phyloP scores from a whole-genome alignment of 768 basidiomycete genomes.

The Postia placenta region DNA sequence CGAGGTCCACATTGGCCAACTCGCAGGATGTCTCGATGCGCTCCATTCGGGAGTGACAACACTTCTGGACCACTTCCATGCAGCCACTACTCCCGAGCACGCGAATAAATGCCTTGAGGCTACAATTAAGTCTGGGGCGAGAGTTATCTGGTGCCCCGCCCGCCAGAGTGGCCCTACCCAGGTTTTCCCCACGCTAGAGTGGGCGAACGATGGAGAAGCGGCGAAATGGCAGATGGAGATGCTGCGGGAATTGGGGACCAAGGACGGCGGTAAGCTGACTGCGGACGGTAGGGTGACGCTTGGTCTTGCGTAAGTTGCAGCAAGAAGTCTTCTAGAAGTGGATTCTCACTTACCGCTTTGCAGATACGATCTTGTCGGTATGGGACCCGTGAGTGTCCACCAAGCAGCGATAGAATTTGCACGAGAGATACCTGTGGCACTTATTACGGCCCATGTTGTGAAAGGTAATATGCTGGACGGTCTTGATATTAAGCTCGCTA shows the following conservation, averaged over 20 bases:
- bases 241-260: constrained; percentile 17
- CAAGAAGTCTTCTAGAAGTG: too few relatives aligned
- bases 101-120: constrained; percentile 20
- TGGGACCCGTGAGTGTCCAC: constrained; percentile 11
- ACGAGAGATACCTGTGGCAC: constrained; percentile 14
- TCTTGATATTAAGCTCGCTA: too few relatives aligned
- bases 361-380: constrained; percentile 20
- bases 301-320: constrained; percentile 18
- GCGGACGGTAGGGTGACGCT: constrained; percentile 23
- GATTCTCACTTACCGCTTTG: too few relatives aligned
- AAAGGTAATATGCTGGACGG: constrained; percentile 8
- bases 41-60: constrained; percentile 27
- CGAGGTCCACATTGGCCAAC: constrained; percentile 23
- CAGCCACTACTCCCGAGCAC: constrained; percentile 18
- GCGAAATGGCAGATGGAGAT: constrained; percentile 19
- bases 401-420: constrained; percentile 17
- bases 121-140: constrained; percentile 21
- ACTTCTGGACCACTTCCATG: constrained; percentile 27
- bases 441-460: constrained; percentile 24
- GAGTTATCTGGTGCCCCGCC: constrained; percentile 22
- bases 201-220: constrained; percentile 16
- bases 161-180: constrained; percentile 20
- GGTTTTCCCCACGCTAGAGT: constrained; percentile 14
- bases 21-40: constrained; percentile 26
- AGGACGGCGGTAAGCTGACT: constrained; percentile 17